Percentiles rank a stretch among this genome's conserved stretches.
Evolutionary conservation across 139 green algal genomes (phyloP).

Genomic region (Eudorina sp.): DNA sequence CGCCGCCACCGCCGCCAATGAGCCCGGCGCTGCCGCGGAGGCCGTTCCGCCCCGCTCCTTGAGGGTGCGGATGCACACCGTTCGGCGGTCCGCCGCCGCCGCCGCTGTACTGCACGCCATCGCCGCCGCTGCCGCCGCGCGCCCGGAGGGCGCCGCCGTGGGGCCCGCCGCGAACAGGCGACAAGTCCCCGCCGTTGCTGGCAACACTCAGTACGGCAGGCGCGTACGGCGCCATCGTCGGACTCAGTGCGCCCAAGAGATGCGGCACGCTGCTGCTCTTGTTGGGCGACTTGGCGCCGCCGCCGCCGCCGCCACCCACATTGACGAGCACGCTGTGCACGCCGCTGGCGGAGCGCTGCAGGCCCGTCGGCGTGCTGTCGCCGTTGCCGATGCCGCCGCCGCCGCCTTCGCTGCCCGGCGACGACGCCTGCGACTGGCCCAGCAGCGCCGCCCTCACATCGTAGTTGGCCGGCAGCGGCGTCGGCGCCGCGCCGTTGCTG

Average conservation of each 20-base stretch:
- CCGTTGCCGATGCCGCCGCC: background rate
- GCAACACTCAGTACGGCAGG: background rate
- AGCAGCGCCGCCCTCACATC: constrained; percentile 7
- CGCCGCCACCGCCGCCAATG: too few relatives aligned
- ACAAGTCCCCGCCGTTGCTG: background rate
- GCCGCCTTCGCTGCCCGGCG: background rate
- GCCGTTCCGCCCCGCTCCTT: background rate
- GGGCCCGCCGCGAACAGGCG: background rate
- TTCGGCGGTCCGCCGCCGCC: background rate
- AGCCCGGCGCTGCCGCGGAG: background rate
- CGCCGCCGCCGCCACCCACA: background rate
- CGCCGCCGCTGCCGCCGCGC: background rate
- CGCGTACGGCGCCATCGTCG: background rate
- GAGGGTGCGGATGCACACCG: background rate
- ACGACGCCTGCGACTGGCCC: background rate
- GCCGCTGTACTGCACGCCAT: background rate
- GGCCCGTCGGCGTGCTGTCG: too few relatives aligned
- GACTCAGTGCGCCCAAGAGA: background rate
- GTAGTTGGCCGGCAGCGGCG: constrained; percentile 30
- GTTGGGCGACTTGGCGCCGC: background rate
- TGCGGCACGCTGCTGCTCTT: background rate
- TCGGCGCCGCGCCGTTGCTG: constrained; percentile 39
- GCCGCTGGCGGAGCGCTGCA: background rate
- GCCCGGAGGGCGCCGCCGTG: background rate
- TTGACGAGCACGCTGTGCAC: background rate